These are phyloP conservation scores for Pseudohyphozyma bogoriensis DNA, from an alignment of 768 basidiomycete genomes.

Conservation along the genomic window DNA sequence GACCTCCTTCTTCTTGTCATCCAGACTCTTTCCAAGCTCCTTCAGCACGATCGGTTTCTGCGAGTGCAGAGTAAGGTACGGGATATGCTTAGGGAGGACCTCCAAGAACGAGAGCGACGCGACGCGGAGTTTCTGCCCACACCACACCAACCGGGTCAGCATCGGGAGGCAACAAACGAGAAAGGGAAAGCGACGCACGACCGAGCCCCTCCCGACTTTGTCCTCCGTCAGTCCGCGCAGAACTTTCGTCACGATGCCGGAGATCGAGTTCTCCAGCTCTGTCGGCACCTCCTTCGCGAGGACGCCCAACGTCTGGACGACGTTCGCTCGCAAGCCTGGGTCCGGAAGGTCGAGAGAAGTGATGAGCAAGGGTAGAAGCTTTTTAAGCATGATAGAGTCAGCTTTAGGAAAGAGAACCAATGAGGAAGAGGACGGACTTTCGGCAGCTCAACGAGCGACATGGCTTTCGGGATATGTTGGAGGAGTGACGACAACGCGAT, in stretches of 20 bases:
- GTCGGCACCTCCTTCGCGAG: slow-evolving; percentile 50
- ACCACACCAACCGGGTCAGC: background rate
- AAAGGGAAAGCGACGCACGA: slow-evolving; percentile 4
- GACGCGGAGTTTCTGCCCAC: slow-evolving; percentile 60
- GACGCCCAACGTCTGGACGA: slow-evolving; percentile 66
- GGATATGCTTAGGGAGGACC: slow-evolving; percentile 61
- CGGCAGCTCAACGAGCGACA: slow-evolving; percentile 61
- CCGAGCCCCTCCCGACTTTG: slow-evolving; percentile 3
- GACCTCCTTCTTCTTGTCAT: slow-evolving; percentile 79
- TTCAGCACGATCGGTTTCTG: slow-evolving; percentile 62
- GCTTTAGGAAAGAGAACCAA: background rate
- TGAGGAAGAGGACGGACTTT: slow-evolving; percentile 33
- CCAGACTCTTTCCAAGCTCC: slow-evolving; percentile 62
- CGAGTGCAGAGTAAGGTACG: slow-evolving; percentile 74
- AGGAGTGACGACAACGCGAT: slow-evolving; percentile 75
- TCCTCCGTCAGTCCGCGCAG: slow-evolving; percentile 46
- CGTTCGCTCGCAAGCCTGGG: slow-evolving; percentile 59
- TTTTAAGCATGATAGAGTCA: background rate
- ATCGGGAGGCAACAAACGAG: background rate
- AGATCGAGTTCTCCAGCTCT: slow-evolving; percentile 57
- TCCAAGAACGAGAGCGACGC: slow-evolving; percentile 66
- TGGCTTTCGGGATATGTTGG: slow-evolving; percentile 62
- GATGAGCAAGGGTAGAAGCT: slow-evolving; percentile 83
- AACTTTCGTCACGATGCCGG: slow-evolving; percentile 59
- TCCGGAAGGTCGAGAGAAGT: slow-evolving; percentile 72